Base-by-base conservation (phyloP, 306 rosid species). In the Bauhinia variegata region DNA sequence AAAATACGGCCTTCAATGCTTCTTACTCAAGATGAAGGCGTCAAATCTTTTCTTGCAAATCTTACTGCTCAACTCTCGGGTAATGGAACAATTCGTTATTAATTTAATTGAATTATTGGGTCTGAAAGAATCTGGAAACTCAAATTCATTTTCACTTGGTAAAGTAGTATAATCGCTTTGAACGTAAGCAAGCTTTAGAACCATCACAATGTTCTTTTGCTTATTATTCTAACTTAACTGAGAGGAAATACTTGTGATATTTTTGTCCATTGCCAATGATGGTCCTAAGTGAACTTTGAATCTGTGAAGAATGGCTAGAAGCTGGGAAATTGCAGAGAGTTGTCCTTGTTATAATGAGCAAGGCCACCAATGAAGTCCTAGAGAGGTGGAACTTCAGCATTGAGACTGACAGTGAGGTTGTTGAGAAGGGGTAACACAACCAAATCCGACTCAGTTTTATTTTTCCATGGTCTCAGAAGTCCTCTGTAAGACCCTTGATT, bases 361-460 rank as follows among this genome's bases (percentile, higher is more conserved):
- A 87, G 78, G 70, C 97, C 44, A 82, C 87, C 0, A 75, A 81
- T 75, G 99, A 90, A 74, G 97, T 95, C 13, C 84, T 95, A 23
- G 99, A 95, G 83, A 88, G 99, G 79, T 95, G 99, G 99, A 95
- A 90, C 51, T 95, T 95, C 82, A 88, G 97, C 78, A 95, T 95
- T 71, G 97, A 95, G 80, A 95, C 99, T 0, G 97, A 95, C 70
- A 65, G 80, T 5, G 97, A 85, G 38, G 96, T 86, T 37, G 92
- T 95, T n/a, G 97, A 86, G 65, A 76, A 82, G 11, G 88, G 98
- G 98, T 92, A 82, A 75, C 6, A 51, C 39, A 34, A 18, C 60
- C 52, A 48, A 61, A 38, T 17, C 31, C 19, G 4, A 17, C 8
- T 36, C 30, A n/a, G n/a, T 8, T 41, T 68, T n/a, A n/a, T 49